Conservation (phyloP, 106 monocot genomes). For the Acorus calamus region DNA sequence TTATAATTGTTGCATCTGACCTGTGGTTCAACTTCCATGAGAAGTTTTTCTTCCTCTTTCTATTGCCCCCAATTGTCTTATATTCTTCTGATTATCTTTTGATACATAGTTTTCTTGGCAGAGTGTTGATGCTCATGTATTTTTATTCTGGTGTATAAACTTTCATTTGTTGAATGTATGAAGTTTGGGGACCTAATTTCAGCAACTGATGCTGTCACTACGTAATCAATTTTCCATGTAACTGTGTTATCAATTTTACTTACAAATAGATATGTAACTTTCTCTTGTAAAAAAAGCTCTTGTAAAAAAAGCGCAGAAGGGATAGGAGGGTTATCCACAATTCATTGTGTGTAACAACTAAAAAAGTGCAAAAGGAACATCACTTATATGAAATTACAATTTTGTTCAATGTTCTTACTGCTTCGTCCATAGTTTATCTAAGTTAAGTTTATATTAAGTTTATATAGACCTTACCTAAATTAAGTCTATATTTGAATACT, state of each 20-base stretch:
- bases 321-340: no score
- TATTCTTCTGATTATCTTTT: conserved; percentile 40
- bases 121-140: conserved; percentile 73
- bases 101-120: conserved; percentile 38
- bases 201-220: conserved; percentile 96
- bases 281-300: no score
- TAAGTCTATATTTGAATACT: no score
- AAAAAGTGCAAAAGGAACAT: no score
- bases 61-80: conserved; percentile 99
- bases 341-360: no score
- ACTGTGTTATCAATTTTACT: background rate
- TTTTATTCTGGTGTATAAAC: conserved; percentile 14
- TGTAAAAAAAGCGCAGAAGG: no score
- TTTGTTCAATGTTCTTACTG: no score
- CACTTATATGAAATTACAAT: no score
- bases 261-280: background rate
- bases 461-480: no score
- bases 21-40: conserved; percentile 99
- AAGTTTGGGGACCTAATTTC: conserved; percentile 99
- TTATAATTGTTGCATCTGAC: conserved; percentile 7
- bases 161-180: conserved; percentile 85
- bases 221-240: conserved; percentile 84
- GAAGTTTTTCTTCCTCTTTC: conserved; percentile 96
- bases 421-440: no score
- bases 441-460: no score